Evolutionary conservation across 2,329 filamentous ascomycete genomes (phyloP).

Genomic region (Zymoseptoria crescenta): DNA sequence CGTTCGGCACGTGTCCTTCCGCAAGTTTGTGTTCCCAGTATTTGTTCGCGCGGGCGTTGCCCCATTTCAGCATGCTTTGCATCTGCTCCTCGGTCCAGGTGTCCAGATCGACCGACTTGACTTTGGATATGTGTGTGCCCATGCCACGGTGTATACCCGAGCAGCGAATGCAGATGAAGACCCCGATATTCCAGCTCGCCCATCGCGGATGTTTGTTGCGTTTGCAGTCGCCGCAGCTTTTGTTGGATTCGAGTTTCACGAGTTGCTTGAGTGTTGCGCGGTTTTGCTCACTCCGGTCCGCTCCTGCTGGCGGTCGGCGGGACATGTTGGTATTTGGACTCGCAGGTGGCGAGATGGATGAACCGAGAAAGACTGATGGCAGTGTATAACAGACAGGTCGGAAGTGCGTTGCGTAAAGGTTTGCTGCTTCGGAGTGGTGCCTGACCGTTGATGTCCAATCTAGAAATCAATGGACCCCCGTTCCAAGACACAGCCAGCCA

Average conservation of each 20-base stretch:
- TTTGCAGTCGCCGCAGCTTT: conserved; percentile 97
- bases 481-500: background rate
- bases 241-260: conserved; percentile 90
- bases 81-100: conserved; percentile 98
- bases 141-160: conserved; percentile 98
- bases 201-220: conserved; percentile 98
- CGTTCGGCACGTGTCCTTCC: conserved; percentile 81
- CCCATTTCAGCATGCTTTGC: conserved; percentile 89
- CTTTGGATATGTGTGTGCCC: conserved; percentile 96
- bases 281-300: conserved; percentile 87
- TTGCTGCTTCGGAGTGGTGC: background rate
- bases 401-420: background rate
- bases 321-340: conserved; percentile 52
- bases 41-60: conserved; percentile 92
- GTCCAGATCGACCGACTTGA: conserved; percentile 97
- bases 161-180: conserved; percentile 93
- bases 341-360: background rate
- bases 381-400: background rate
- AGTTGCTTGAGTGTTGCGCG: conserved; percentile 88
- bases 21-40: conserved; percentile 97
- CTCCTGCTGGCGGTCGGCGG: conserved; percentile 64
- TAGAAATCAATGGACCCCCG: background rate
- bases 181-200: conserved; percentile 97
- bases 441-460: background rate
- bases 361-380: background rate